Evolutionary conservation across 2,329 filamentous ascomycete species (phyloP).

Genomic region (Fusarium nelsonii): DNA sequence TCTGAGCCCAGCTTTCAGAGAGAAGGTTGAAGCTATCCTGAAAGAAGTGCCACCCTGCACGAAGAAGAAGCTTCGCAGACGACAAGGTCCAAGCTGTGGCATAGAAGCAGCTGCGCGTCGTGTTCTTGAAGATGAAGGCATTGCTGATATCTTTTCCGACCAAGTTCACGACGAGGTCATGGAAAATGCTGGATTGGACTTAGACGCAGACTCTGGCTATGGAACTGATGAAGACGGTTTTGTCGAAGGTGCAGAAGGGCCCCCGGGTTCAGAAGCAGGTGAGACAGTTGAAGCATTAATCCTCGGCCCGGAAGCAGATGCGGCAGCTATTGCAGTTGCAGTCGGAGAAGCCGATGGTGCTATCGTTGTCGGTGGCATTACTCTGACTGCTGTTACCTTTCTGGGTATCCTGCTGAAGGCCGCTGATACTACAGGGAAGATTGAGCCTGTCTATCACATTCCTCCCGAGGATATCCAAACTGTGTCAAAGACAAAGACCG

Average conservation of each 20-base stretch:
- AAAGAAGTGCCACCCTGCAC: conserved; percentile 10
- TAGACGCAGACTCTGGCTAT: neutral
- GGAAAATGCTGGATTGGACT: neutral
- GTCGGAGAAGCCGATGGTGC: neutral
- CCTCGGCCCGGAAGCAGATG: conserved; percentile 2
- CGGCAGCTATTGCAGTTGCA: neutral
- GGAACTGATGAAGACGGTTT: conserved; percentile 7
- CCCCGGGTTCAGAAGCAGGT: conserved; percentile 3
- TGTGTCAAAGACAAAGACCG: neutral
- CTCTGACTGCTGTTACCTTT: neutral
- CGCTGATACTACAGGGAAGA: conserved; percentile 5
- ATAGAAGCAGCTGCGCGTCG: conserved; percentile 4
- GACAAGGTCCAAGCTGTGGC: conserved; percentile 7
- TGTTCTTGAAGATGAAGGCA: conserved; percentile 1
- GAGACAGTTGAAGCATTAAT: conserved; percentile 6
- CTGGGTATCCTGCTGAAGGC: conserved; percentile 8
- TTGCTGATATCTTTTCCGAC: conserved; percentile 5
- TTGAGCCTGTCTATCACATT: conserved; percentile 12
- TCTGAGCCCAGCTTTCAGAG: conserved; percentile 8
- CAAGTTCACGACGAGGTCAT: conserved; percentile 2
- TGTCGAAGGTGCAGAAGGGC: conserved; percentile 8
- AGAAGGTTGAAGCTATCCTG: conserved; percentile 4
- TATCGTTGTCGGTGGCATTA: neutral
- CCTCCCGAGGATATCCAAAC: conserved; percentile 10
- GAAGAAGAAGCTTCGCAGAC: conserved; percentile 2